Evolutionary conservation across 1,284 basidiomycete species (phyloP).

Genomic region (Naganishia sp.): DNA sequence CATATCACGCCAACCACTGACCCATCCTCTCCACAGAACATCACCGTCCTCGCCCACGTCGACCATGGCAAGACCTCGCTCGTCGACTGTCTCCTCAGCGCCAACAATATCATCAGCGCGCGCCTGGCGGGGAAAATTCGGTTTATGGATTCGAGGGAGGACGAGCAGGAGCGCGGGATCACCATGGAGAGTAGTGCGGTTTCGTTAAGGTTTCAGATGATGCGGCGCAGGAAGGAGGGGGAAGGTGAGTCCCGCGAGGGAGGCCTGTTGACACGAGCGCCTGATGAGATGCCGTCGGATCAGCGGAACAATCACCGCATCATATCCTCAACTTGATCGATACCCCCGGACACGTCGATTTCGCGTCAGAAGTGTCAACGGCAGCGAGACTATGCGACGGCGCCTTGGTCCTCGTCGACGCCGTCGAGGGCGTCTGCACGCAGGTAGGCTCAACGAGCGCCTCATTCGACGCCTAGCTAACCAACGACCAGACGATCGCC

Average conservation of each 20-base stretch:
- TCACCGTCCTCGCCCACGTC: constrained; percentile 55
- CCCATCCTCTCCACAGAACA: constrained; percentile 42
- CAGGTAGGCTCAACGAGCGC: constrained; percentile 63
- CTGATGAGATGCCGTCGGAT: not conserved
- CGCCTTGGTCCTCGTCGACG: constrained; percentile 94
- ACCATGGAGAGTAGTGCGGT: constrained; percentile 98
- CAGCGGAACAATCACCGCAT: constrained; percentile 32
- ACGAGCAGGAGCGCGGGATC: constrained; percentile 96
- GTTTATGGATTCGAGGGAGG: constrained; percentile 92
- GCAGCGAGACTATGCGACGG: constrained; percentile 93
- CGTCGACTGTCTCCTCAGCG: constrained; percentile 91
- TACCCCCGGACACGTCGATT: constrained; percentile 98
- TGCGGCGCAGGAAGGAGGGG: constrained; percentile 58
- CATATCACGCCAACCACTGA: no score
- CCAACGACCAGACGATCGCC: constrained; percentile 74
- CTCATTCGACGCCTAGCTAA: not conserved
- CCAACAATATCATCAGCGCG: constrained; percentile 95
- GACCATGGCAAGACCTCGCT: constrained; percentile 89
- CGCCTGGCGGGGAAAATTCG: constrained; percentile 95
- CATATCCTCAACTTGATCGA: constrained; percentile 82
- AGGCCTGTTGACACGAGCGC: not conserved
- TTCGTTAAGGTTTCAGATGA: constrained; percentile 74
- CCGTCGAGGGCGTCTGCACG: constrained; percentile 97
- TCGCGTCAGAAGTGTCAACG: constrained; percentile 93
- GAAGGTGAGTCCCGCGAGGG: constrained; percentile 35